Evolutionary conservation across 768 basidiomycete species (phyloP).

Genomic region (Termitomyces sp.): DNA sequence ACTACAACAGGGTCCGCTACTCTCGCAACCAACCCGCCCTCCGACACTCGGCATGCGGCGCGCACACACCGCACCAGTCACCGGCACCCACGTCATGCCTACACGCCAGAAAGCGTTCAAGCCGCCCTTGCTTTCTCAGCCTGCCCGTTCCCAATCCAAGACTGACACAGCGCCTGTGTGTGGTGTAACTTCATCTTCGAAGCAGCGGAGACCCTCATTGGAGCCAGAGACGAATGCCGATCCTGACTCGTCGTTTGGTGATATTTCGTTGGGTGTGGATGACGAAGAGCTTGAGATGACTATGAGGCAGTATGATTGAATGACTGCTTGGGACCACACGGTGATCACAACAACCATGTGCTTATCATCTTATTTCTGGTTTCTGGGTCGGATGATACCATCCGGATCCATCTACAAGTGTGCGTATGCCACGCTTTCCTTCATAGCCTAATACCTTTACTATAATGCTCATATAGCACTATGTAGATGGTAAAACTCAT

Average conservation of each 20-base stretch:
- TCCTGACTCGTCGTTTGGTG: slow-evolving; percentile 21
- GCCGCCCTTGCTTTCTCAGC: slow-evolving; percentile 25
- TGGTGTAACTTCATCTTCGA: too few species aligned
- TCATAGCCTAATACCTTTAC: background rate
- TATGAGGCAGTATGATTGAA: slow-evolving; percentile 23
- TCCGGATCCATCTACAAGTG: background rate
- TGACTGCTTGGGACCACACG: background rate
- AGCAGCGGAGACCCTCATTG: background rate
- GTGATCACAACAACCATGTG: background rate
- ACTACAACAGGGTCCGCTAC: slow-evolving; percentile 1
- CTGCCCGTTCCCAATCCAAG: slow-evolving; percentile 9
- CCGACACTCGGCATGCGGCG: slow-evolving; percentile 36
- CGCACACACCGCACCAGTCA: slow-evolving; percentile 17
- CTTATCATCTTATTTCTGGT: background rate
- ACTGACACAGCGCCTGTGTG: background rate
- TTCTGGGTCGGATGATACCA: background rate
- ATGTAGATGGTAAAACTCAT: background rate
- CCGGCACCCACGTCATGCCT: slow-evolving; percentile 15
- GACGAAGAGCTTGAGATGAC: slow-evolving; percentile 18
- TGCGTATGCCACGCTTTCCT: background rate
- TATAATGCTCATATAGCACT: background rate
- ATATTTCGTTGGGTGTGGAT: slow-evolving; percentile 21
- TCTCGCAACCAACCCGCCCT: slow-evolving; percentile 19
- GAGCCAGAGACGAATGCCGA: slow-evolving; percentile 9
- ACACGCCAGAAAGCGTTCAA: slow-evolving; percentile 30